These are phyloP conservation scores for Populus deltoides DNA, from an alignment of 345 rosid genomes.

Conservation along the genomic window DNA sequence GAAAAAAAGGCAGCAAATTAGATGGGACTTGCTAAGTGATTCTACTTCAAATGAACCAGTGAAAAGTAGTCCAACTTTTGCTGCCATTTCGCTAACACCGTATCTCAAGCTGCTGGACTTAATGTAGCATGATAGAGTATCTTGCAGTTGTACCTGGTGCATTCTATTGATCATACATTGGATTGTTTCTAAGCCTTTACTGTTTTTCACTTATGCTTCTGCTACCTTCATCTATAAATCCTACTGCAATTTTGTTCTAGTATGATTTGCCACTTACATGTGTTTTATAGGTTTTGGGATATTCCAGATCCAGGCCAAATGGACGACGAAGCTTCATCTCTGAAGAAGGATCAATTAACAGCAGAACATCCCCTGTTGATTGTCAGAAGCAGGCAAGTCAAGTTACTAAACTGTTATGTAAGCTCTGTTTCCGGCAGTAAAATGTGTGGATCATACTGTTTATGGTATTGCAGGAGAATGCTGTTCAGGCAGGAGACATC, in stretches of 20 bases:
- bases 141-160: background rate
- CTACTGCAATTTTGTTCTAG: background rate
- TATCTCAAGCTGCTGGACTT: background rate
- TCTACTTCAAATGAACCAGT: background rate
- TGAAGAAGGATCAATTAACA: conserved; percentile 32
- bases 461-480: conserved; percentile 42
- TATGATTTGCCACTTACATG: background rate
- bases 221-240: background rate
- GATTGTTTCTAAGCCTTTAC: background rate
- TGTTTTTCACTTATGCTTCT: background rate
- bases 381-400: conserved; percentile 75
- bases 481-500: conserved; percentile 58
- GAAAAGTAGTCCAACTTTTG: background rate
- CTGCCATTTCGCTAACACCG: background rate
- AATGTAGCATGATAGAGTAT: background rate
- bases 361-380: conserved; percentile 48
- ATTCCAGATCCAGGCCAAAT: conserved; percentile 42
- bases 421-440: conserved; percentile 8
- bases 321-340: conserved; percentile 34
- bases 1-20: background rate
- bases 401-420: background rate
- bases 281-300: conserved; percentile 53
- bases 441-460: conserved; percentile 15
- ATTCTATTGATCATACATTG: background rate
- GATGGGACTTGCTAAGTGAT: background rate